phyloP scores from a whole-genome alignment of 352 stramenopile species.

The Paralagenidium karlingii region DNA sequence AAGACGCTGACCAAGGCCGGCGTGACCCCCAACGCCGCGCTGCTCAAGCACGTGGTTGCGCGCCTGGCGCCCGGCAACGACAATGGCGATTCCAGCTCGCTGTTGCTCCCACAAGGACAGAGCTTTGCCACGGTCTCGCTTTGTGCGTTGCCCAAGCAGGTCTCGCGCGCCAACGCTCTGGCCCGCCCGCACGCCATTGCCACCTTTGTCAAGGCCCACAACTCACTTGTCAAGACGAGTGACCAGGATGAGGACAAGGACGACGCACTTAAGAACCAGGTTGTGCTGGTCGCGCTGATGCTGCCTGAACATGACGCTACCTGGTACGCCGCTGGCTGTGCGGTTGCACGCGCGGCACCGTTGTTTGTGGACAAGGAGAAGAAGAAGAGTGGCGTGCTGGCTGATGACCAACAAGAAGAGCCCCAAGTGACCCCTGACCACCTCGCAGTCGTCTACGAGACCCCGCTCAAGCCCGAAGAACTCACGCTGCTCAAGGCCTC shows the following conservation, averaged over 20 bases:
- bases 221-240: slow-evolving; percentile 11
- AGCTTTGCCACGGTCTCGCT: slow-evolving; percentile 29
- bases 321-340: slow-evolving; percentile 39
- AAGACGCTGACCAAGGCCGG: slow-evolving; percentile 15
- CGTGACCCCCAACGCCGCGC: slow-evolving; percentile 16
- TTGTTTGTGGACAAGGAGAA: slow-evolving; percentile 42
- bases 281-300: slow-evolving; percentile 39
- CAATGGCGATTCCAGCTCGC: slow-evolving; percentile 23
- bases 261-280: slow-evolving; percentile 18
- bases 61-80: slow-evolving; percentile 24
- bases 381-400: slow-evolving; percentile 17
- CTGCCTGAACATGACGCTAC: slow-evolving; percentile 34
- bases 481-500: slow-evolving; percentile 35
- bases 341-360: slow-evolving; percentile 31
- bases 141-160: slow-evolving; percentile 36
- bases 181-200: slow-evolving; percentile 67
- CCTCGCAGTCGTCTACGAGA: slow-evolving; percentile 37
- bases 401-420: slow-evolving; percentile 6
- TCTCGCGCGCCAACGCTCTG: slow-evolving; percentile 56
- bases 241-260: slow-evolving; percentile 1
- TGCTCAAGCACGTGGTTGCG: slow-evolving; percentile 36
- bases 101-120: slow-evolving; percentile 22
- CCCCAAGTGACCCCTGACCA: slow-evolving; percentile 19
- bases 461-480: slow-evolving; percentile 13
- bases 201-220: slow-evolving; percentile 41